These are phyloP conservation scores for Penicillium paneum DNA, from an alignment of 2,329 filamentous ascomycete species.

Conservation along the genomic window DNA sequence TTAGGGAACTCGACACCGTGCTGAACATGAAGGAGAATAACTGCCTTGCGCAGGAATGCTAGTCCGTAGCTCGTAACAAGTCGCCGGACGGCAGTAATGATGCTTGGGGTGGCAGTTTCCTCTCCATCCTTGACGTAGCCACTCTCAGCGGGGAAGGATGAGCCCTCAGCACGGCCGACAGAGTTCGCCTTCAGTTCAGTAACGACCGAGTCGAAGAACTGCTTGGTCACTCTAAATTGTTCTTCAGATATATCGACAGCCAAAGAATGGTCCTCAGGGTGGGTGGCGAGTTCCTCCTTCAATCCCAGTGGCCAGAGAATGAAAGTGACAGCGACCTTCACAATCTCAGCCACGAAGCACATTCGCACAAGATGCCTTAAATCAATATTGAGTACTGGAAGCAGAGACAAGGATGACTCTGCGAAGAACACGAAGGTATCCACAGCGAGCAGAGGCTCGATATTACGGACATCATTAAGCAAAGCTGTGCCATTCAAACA, in stretches of 20 bases:
- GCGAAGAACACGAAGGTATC: conserved; percentile 63
- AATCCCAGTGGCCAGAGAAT: conserved; percentile 40
- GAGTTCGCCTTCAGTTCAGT: conserved; percentile 37
- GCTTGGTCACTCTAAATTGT: conserved; percentile 29
- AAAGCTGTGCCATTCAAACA: conserved; percentile 34
- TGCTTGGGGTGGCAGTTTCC: conserved; percentile 31
- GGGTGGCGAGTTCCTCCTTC: conserved; percentile 32
- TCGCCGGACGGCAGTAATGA: conserved; percentile 35
- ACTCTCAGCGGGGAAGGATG: conserved; percentile 36
- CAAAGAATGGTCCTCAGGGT: conserved; percentile 28
- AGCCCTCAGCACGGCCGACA: conserved; percentile 34
- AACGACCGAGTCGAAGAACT: conserved; percentile 41
- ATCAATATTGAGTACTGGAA: conserved; percentile 66
- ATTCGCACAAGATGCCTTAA: conserved; percentile 76
- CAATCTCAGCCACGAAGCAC: conserved; percentile 86
- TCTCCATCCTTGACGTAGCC: conserved; percentile 40
- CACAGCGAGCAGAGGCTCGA: conserved; percentile 39
- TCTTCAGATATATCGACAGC: conserved; percentile 30
- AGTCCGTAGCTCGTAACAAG: conserved; percentile 76
- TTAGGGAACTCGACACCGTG: conserved; percentile 84
- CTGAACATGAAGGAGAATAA: conserved; percentile 79
- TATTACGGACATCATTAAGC: conserved; percentile 36
- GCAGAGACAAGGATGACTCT: conserved; percentile 70
- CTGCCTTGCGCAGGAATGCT: conserved; percentile 81
- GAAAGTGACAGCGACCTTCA: conserved; percentile 69